Base-by-base conservation (phyloP, 1,284 basidiomycete species). In the Malassezia equina region DNA sequence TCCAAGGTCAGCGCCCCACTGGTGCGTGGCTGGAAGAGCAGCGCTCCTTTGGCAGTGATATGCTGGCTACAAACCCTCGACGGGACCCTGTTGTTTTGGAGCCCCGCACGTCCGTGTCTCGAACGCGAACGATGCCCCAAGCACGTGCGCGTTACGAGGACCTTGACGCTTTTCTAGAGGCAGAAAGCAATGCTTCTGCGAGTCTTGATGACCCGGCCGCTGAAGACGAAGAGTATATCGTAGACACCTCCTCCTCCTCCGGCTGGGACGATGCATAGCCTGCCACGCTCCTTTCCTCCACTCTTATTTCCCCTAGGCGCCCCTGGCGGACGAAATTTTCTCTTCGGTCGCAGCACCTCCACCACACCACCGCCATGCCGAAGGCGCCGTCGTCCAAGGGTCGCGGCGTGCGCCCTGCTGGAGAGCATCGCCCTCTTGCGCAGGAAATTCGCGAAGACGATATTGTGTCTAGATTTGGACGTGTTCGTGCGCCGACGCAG, bases 141-240 rank as follows among this genome's bases (percentile, higher is more conserved):
- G 50, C 36, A 4, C 17, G 36, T 21, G 36, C 51, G 47, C 55
- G 54, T 31, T 71, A 70, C 47, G 66, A 66, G 46, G 66, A 71
- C 31, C 48, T 73, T 27, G 67, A 73, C 29, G 61, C 63, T 11
- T 73, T 73, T 39, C 44, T 73, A 40, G 63, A 71, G 24, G 65
- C 25, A 2, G 29, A 31, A 21, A 46, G 44, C 17, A 25, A 61
- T 41, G 29, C 33, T 7, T 64, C 48, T 21, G 45, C 25, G 31
- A 54, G 60, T 23, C 23, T 65, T 31, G 66, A 62, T 28, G 60
- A 60, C n/a, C 51, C 51, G 17, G 66, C 64, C 4, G 59, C 61
- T 3, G 67, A 70, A 24, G 66, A 70, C 34, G 62, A 62, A 9
- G 66, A 70, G 23, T 64, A 47, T 36, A 32, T 15, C 7, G 7